A percentile compares a stretch with the other conserved stretches of the same genome.
phyloP scores from a whole-genome alignment of 257 asterid species.

The Salvia rosmarinus region DNA sequence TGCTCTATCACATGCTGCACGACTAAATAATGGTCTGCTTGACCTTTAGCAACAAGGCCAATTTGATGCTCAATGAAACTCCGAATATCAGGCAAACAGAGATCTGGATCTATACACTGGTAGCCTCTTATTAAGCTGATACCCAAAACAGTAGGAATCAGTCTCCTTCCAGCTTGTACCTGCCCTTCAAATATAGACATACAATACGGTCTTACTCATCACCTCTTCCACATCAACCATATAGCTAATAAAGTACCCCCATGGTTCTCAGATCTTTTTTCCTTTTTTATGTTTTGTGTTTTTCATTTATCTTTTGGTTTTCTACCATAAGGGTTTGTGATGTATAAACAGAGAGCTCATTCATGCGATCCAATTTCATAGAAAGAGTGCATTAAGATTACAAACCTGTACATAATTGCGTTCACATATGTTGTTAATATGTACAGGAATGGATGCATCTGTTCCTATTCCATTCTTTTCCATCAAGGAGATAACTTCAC shows the following conservation, averaged over 20 bases:
- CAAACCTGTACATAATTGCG: conserved; percentile 93
- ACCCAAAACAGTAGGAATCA: conserved; percentile 88
- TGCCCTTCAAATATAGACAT: conserved; percentile 40
- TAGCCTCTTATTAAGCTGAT: conserved; percentile 92
- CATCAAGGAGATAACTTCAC: conserved; percentile 92
- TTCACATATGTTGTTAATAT: conserved; percentile 86
- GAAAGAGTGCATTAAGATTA: conserved; percentile 19
- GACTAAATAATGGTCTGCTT: conserved; percentile 78
- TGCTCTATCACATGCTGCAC: conserved; percentile 86
- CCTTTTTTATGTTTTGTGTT: neutral
- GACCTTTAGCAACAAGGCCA: conserved; percentile 88
- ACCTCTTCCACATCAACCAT: conserved; percentile 23
- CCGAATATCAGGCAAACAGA: conserved; percentile 89
- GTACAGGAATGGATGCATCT: conserved; percentile 93
- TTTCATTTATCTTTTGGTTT: neutral
- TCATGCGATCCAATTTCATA: conserved; percentile 1
- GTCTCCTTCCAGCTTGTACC: conserved; percentile 88
- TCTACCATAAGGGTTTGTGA: neutral
- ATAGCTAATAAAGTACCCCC: neutral
- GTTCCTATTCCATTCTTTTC: conserved; percentile 93
- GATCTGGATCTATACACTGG: conserved; percentile 89
- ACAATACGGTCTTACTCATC: conserved; percentile 5
- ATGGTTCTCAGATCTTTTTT: neutral
- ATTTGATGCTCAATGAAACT: conserved; percentile 95
- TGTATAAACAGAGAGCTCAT: conserved; percentile 19